Evolutionary conservation across 2,329 filamentous ascomycete genomes (phyloP), one percentile per base, ranked within the genome.

Genomic region (Penicillium sp.): DNA sequence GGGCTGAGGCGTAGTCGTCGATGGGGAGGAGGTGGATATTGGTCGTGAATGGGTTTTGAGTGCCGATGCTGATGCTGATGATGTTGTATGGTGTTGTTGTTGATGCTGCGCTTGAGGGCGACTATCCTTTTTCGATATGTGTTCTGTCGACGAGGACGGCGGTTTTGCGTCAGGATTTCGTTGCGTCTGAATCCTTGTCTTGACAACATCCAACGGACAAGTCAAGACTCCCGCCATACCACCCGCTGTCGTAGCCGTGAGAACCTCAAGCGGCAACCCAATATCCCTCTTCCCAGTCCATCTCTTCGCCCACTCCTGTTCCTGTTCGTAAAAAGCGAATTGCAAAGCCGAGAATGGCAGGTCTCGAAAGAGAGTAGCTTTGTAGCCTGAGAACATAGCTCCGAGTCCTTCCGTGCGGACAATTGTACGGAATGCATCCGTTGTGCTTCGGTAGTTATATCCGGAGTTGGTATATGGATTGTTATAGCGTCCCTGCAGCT

Each of bases 241-340:
- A 64, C 94, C 94, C 5, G 94, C 95, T 3, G 86, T 87, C 3
- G 90, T 91, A 16, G 92, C 94, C 0, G 94, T 99, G 14, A 95
- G 73, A 23, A 97, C 87, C 71, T 99, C 94, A 38, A 97, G 73
- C 0, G 86, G 81, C 33, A 95, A 75, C 0, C 94, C 94, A 53
- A 99, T 95, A 58, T 97, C 90, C 57, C 87, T 83, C 60, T 86
- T 88, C 33, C 88, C 84, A 68, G 89, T 86, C 81, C 88, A 95
- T 53, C 84, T 73, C 67, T 88, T 88, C 0, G 94, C 92, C 81
- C 90, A 83, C 47, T 81, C 84, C 66, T 92, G 90, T 69, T 92
- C 92, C 72, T 97, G 90, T 73, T 99, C 94, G 78, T 96, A 99
- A 71, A 99, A 97, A 66, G 95, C 93, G 74, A 99, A 97, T 69